Evolutionary conservation across 1,284 basidiomycete species (phyloP).

Genomic region (Apiotrichum porosum): DNA sequence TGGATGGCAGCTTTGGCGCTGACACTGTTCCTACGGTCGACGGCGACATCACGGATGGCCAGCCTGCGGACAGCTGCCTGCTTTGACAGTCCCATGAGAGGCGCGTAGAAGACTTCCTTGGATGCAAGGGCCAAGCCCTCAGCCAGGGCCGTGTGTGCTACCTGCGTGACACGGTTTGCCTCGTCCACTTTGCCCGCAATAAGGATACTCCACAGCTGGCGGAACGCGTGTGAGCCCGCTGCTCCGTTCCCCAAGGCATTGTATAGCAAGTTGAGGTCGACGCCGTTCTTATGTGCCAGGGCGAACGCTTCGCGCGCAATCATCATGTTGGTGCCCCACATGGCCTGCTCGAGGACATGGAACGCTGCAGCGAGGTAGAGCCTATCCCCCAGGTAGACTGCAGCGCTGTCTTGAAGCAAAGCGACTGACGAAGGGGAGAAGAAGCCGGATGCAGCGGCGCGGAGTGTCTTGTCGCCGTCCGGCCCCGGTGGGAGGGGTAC

Average conservation of each 20-base stretch:
- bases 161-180: background rate
- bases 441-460: constrained; percentile 2
- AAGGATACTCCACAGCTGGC: background rate
- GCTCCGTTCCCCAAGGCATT: constrained; percentile 4
- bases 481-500: background rate
- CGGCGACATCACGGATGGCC: background rate
- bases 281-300: constrained; percentile 2
- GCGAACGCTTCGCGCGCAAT: constrained; percentile 6
- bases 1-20: background rate
- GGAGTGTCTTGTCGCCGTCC: background rate
- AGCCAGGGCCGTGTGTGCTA: background rate
- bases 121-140: background rate
- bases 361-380: background rate
- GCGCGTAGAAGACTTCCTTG: constrained; percentile 4
- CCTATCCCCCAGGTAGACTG: constrained; percentile 1
- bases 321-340: constrained; percentile 4
- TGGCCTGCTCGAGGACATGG: constrained; percentile 2
- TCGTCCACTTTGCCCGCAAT: background rate
- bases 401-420: background rate
- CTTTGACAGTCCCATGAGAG: constrained; percentile 3
- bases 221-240: constrained; percentile 3
- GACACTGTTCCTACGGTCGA: background rate
- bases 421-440: background rate
- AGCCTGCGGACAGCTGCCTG: background rate
- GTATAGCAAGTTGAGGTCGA: constrained; percentile 1